A percentile compares a stretch with the other conserved stretches of the same genome.
Conservation (phyloP, 2,329 filamentous ascomycete species). For the Bisporella sp. region DNA sequence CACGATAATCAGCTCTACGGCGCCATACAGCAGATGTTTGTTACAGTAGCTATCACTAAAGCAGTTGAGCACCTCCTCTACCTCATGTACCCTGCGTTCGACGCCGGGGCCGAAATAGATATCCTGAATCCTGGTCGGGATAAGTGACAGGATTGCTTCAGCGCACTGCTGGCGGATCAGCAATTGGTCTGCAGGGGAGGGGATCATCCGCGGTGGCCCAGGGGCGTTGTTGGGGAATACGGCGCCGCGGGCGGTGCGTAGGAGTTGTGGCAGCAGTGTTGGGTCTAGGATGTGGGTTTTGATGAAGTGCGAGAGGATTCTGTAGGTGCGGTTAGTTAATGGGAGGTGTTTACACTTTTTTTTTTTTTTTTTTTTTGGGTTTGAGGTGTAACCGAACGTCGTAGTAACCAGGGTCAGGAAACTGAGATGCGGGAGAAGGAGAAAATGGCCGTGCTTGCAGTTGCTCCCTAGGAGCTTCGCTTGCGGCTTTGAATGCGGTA, state of each 20-base stretch:
- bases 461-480: no score
- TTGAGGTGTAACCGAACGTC: no score
- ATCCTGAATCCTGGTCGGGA: conserved; percentile 33
- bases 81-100: conserved; percentile 24
- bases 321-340: conserved; percentile 15
- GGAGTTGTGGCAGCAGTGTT: conserved; percentile 55
- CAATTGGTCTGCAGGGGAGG: conserved; percentile 51
- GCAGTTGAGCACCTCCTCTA: conserved; percentile 58
- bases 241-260: conserved; percentile 65
- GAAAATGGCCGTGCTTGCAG: neutral
- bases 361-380: no score
- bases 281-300: conserved; percentile 53
- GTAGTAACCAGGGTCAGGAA: neutral
- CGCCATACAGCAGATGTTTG: conserved; percentile 78
- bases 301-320: conserved; percentile 47
- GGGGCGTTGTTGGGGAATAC: conserved; percentile 83
- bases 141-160: conserved; percentile 41
- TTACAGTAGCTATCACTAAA: conserved; percentile 85
- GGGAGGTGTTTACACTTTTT: neutral
- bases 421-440: conserved; percentile 12
- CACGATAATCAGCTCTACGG: conserved; percentile 76
- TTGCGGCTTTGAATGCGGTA: no score
- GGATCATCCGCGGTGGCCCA: conserved; percentile 54
- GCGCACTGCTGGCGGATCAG: conserved; percentile 63
- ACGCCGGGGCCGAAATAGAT: conserved; percentile 36